phyloP scores from a whole-genome alignment of 1,284 basidiomycete species.

The Apiotrichum sp. region DNA sequence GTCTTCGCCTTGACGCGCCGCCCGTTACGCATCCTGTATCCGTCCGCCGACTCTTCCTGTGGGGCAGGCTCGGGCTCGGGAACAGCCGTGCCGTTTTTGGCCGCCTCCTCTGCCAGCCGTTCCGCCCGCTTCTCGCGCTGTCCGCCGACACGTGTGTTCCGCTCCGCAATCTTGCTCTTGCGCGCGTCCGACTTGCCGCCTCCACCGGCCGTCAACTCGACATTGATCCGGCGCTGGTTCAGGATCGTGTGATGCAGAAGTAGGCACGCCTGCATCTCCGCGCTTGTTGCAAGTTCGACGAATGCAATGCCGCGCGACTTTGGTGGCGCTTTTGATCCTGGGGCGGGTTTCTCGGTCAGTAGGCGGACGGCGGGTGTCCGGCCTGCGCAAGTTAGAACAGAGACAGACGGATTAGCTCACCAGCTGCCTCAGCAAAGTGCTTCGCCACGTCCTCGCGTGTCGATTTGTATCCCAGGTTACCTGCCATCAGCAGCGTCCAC shows the following conservation, averaged over 20 bases:
- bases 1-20: conserved; percentile 28
- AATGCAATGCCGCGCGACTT: conserved; percentile 48
- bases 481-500: conserved; percentile 47
- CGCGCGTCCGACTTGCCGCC: conserved; percentile 72
- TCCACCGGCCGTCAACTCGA: conserved; percentile 88
- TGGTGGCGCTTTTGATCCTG: conserved; percentile 10
- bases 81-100: background rate
- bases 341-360: conserved; percentile 64
- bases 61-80: conserved; percentile 11
- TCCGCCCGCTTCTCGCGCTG: conserved; percentile 58
- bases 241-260: conserved; percentile 78
- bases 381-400: conserved; percentile 44
- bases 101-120: conserved; percentile 25
- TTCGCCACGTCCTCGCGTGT: conserved; percentile 62
- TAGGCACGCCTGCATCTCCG: conserved; percentile 73
- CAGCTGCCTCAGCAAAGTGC: conserved; percentile 57
- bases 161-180: conserved; percentile 63
- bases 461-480: conserved; percentile 83
- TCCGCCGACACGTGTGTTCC: conserved; percentile 65
- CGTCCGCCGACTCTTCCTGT: conserved; percentile 6
- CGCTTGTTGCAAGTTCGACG: conserved; percentile 58
- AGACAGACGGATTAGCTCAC: too few relatives aligned
- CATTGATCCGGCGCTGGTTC: conserved; percentile 80
- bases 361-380: conserved; percentile 73
- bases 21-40: conserved; percentile 30